A percentile compares a stretch with the other conserved stretches of the same genome.
These are phyloP conservation scores for Tilletia caries DNA, from an alignment of 1,284 basidiomycete species.

Conservation along the genomic window DNA sequence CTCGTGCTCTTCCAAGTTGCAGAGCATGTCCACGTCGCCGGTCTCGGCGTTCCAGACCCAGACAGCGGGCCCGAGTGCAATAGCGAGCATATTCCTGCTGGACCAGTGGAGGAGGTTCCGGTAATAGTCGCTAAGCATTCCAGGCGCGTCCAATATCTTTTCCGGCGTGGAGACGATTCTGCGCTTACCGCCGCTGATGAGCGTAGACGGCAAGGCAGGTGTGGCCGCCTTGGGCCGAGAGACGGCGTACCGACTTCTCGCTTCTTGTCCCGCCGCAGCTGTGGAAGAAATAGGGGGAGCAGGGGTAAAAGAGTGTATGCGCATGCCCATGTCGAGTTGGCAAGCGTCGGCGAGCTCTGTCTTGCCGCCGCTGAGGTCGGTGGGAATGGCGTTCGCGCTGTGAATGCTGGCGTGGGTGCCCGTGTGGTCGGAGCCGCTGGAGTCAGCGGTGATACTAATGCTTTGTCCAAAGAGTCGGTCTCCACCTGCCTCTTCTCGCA, in stretches of 20 bases:
- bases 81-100: constrained; percentile 73
- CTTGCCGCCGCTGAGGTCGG: constrained; percentile 28
- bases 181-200: constrained; percentile 60
- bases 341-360: constrained; percentile 43
- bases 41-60: constrained; percentile 94
- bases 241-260: constrained; percentile 42
- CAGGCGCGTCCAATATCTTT: constrained; percentile 88
- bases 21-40: constrained; percentile 73
- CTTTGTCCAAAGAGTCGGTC: constrained; percentile 28
- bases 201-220: constrained; percentile 35
- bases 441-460: constrained; percentile 18
- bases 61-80: constrained; percentile 74
- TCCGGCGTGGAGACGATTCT: constrained; percentile 80
- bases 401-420: constrained; percentile 30
- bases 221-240: constrained; percentile 36
- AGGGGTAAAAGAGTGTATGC: constrained; percentile 56
- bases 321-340: constrained; percentile 53
- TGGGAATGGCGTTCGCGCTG: constrained; percentile 34
- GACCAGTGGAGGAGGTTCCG: constrained; percentile 92
- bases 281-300: constrained; percentile 54
- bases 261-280: constrained; percentile 39
- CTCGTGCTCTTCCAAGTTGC: constrained; percentile 40
- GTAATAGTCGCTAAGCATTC: constrained; percentile 94
- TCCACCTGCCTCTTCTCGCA: constrained; percentile 28
- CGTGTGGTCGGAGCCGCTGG: constrained; percentile 25